Evolutionary conservation across 2,329 filamentous ascomycete species (phyloP).

Genomic region (Thelonectria blattea): DNA sequence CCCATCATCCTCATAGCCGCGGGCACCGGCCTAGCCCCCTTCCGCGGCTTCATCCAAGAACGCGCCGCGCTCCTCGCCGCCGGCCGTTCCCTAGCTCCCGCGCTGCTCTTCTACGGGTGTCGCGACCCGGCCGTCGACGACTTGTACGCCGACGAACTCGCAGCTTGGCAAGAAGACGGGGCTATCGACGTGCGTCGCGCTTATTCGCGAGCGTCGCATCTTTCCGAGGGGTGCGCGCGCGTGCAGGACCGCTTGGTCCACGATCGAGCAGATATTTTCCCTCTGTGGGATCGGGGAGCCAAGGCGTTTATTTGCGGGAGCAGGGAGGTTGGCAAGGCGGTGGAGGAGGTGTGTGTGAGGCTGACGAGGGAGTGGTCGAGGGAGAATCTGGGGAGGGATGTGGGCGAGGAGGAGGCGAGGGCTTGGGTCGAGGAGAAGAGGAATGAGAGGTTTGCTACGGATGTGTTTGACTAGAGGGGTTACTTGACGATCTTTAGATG

Average conservation of each 20-base stretch:
- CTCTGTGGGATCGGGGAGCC: conserved; percentile 52
- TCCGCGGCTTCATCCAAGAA: conserved; percentile 68
- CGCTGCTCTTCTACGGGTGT: conserved; percentile 71
- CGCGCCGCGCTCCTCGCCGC: conserved; percentile 57
- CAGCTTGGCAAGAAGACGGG: conserved; percentile 58
- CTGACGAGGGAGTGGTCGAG: conserved; percentile 43
- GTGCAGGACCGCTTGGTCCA: conserved; percentile 53
- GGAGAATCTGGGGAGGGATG: conserved; percentile 38
- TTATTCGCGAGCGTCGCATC: conserved; percentile 50
- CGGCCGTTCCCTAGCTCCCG: conserved; percentile 62
- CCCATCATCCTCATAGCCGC: conserved; percentile 60
- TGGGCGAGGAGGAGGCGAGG: conserved; percentile 45
- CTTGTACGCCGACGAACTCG: conserved; percentile 65
- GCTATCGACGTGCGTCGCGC: conserved; percentile 65
- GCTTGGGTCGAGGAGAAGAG: conserved; percentile 56
- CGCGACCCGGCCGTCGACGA: conserved; percentile 60
- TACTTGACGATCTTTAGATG: too few species aligned
- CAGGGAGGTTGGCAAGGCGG: conserved; percentile 54
- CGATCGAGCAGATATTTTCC: conserved; percentile 44
- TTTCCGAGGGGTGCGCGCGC: conserved; percentile 55
- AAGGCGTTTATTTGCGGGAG: conserved; percentile 72
- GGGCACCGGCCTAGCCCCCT: conserved; percentile 65
- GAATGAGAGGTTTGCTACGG: conserved; percentile 64
- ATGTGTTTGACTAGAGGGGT: conserved; percentile 60
- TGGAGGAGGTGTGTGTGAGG: conserved; percentile 48